Evolutionary conservation across 768 basidiomycete genomes (phyloP), one percentile per base, ranked within the genome.

Genomic region (Termitomyces titanicus): DNA sequence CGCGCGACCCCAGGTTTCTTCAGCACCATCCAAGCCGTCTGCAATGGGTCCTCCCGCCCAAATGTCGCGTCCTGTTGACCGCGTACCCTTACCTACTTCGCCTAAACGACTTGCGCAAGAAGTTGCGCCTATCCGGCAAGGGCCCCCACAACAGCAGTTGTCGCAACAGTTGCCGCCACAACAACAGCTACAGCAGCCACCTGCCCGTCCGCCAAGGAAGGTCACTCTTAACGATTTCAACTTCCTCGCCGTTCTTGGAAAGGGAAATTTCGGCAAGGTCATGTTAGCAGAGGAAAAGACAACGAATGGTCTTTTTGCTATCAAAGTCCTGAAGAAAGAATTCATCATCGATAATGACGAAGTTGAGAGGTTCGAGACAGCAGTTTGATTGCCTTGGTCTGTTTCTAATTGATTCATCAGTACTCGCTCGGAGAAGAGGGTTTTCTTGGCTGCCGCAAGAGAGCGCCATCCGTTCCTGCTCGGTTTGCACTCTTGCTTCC

Each of bases 331-430:
- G 69, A 99, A 99, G 81, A 99, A 99, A 69, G 97, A 98, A 73
- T 98, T 99, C 68, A 98, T 99, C 70, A 98, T 99, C 64, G 97
- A 99, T 70, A 98, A 99, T 58, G 97, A 99, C 71, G 97, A 98
- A 78, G 94, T 99, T 3, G 97, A 98, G 74, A 97, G 94, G 96
- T 96, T 62, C 47, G 37, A 31, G 17, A 53, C 22, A 29, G 38
- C 31, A 53, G 18, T 35, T 47, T 48, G 13, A 47, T n/a, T 48
- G 24, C 49, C 37, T 40, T 12, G 24, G 44, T 18, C 40, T 10
- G 9, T 24, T 38, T 63, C 58, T 59, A 20, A 64, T 47, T 61
- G 59, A 40, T 34, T 42, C 35, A 38, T 24, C 60, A 98, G 97
- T 64, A 98, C 97, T 18, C 95, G 96, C 57, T 98, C 97, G 2